These are phyloP conservation scores for Cornus florida DNA, from an alignment of 148 eudicot species.

Conservation along the genomic window DNA sequence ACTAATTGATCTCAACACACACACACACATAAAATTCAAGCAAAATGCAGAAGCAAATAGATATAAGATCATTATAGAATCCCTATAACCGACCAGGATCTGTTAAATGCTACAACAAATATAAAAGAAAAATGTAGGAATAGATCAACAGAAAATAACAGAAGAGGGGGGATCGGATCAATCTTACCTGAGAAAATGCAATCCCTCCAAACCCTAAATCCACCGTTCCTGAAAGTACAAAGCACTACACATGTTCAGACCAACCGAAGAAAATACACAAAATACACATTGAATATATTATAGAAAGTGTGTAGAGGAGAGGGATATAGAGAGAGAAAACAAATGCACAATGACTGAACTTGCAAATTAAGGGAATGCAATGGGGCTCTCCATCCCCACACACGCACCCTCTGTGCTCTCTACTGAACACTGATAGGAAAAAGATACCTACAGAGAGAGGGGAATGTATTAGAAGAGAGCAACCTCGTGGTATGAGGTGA, in stretches of 20 bases:
- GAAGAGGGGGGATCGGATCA: not conserved
- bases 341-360: not conserved
- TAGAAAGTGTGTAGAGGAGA: not conserved
- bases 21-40: not conserved
- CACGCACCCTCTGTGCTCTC: not conserved
- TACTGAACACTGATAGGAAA: not conserved
- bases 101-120: not conserved
- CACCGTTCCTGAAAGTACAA: not conserved
- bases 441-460: not conserved
- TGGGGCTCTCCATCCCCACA: not conserved
- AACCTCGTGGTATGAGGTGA: not conserved
- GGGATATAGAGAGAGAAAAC: not conserved
- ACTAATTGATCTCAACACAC: not conserved
- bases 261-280: too few relatives aligned
- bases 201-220: slow-evolving; percentile 4
- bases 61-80: not conserved
- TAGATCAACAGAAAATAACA: not conserved
- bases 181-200: slow-evolving; percentile 1
- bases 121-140: not conserved
- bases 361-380: slow-evolving; percentile 3
- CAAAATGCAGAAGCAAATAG: not conserved
- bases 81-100: not conserved
- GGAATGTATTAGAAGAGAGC: not conserved
- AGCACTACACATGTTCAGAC: not conserved
- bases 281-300: not conserved